Percentiles rank a stretch among this genome's conserved stretches.
These are phyloP conservation scores for Zostera marina DNA, from an alignment of 116 monocot species.

Conservation along the genomic window DNA sequence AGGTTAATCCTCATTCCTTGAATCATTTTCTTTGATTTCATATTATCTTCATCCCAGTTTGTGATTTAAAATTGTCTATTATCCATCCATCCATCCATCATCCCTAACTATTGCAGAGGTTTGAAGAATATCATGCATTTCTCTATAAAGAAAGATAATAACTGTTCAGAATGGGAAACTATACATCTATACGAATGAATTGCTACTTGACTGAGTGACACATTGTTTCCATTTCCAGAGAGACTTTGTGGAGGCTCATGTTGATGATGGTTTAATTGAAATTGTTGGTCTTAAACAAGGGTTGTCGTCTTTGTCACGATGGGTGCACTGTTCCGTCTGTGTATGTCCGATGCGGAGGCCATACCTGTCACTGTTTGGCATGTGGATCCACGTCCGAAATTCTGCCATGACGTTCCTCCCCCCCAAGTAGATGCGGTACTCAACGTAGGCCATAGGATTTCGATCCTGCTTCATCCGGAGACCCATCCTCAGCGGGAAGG, in stretches of 20 bases:
- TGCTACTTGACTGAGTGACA: too few relatives aligned
- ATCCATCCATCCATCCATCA: background rate
- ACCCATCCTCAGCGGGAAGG: too few relatives aligned
- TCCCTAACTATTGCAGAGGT: constrained; percentile 52
- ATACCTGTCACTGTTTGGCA: too few relatives aligned
- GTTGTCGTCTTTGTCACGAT: too few relatives aligned
- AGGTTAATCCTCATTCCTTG: constrained; percentile 31
- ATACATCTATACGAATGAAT: constrained; percentile 7
- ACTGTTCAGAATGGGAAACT: constrained; percentile 66
- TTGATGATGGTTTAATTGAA: constrained; percentile 80
- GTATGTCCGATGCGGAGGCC: too few relatives aligned
- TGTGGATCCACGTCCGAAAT: too few relatives aligned
- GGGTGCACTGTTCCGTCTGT: too few relatives aligned
- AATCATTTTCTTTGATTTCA: background rate
- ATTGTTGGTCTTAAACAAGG: constrained; percentile 89
- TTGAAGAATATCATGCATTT: constrained; percentile 67
- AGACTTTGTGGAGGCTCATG: constrained; percentile 74
- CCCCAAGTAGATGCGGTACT: too few relatives aligned
- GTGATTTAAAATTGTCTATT: background rate
- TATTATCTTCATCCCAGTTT: background rate
- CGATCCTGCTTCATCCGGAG: too few relatives aligned
- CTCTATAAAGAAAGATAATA: constrained; percentile 37
- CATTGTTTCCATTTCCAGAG: constrained; percentile 29
- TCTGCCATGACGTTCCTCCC: too few relatives aligned
- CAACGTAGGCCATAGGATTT: too few relatives aligned